Conservation (phyloP, 2,329 filamentous ascomycete species). For the Graphilbum fragrans region DNA sequence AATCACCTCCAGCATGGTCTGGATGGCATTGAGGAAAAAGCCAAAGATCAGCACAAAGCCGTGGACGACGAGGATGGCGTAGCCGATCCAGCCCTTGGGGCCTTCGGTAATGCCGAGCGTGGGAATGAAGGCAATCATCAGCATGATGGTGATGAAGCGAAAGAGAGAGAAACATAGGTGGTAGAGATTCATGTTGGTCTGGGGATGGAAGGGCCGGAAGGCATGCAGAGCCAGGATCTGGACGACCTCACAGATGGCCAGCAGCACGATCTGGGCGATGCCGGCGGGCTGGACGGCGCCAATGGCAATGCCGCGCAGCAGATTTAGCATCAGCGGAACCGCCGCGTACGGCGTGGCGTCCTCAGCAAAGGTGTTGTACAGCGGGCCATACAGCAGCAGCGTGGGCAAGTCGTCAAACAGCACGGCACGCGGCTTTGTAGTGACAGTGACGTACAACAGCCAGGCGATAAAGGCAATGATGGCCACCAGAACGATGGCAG, state of each 20-base stretch:
- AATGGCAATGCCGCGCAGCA: constrained; percentile 79
- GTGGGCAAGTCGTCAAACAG: constrained; percentile 90
- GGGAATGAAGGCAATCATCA: constrained; percentile 77
- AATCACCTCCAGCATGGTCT: constrained; percentile 80
- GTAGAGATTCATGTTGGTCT: constrained; percentile 96
- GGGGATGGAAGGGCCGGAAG: constrained; percentile 78
- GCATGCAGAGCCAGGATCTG: constrained; percentile 77
- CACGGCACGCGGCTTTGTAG: constrained; percentile 69
- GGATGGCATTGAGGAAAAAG: constrained; percentile 84
- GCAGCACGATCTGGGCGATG: constrained; percentile 80
- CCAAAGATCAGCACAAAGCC: constrained; percentile 76
- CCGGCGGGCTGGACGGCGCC: constrained; percentile 88
- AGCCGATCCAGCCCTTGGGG: constrained; percentile 88
- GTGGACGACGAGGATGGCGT: constrained; percentile 78
- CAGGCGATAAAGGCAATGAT: constrained; percentile 65
- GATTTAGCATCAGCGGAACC: constrained; percentile 72
- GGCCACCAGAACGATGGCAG: constrained; percentile 60
- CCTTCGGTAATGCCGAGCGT: constrained; percentile 67
- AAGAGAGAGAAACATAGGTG: constrained; percentile 74
- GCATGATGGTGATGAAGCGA: constrained; percentile 61
- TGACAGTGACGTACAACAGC: constrained; percentile 70
- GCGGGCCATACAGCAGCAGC: constrained; percentile 75
- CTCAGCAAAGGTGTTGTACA: constrained; percentile 97
- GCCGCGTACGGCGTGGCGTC: constrained; percentile 83
- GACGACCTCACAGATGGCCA: constrained; percentile 90